These are phyloP conservation scores for Suhomyces kunorum DNA, from an alignment of 1,139 yeast genomes.

Conservation along the genomic window DNA sequence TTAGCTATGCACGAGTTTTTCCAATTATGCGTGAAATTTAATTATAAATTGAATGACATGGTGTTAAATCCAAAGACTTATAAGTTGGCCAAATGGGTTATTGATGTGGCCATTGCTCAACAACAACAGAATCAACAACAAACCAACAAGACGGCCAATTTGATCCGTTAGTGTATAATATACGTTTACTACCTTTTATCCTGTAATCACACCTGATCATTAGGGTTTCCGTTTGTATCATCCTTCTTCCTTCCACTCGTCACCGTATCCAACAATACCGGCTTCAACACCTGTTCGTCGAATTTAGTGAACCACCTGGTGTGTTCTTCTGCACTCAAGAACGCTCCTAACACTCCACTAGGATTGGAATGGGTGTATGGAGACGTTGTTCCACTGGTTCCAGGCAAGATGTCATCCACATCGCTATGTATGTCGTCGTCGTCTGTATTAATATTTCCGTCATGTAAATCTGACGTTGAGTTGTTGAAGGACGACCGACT, in stretches of 20 bases:
- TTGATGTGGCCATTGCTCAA: slow-evolving; percentile 63
- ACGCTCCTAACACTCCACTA: slow-evolving; percentile 43
- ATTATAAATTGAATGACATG: slow-evolving; percentile 62
- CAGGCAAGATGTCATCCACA: slow-evolving; percentile 39
- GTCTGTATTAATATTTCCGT: slow-evolving; percentile 22
- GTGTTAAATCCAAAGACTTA: slow-evolving; percentile 62
- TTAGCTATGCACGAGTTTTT: slow-evolving; percentile 63
- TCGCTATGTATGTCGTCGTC: slow-evolving; percentile 44
- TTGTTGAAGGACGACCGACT: slow-evolving; percentile 9
- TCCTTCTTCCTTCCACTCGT: slow-evolving; percentile 22
- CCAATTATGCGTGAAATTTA: slow-evolving; percentile 63
- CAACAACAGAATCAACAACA: slow-evolving; percentile 28
- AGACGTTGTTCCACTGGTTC: slow-evolving; percentile 6
- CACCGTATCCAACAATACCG: slow-evolving; percentile 75
- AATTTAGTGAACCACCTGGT: slow-evolving; percentile 91
- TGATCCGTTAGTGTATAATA: slow-evolving; percentile 7
- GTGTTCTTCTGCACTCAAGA: slow-evolving; percentile 67
- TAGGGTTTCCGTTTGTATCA: slow-evolving; percentile 4
- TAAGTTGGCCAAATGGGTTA: slow-evolving; percentile 69
- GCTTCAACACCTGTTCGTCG: slow-evolving; percentile 94
- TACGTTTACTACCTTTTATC: not conserved
- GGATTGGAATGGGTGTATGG: slow-evolving; percentile 5
- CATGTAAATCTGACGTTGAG: slow-evolving; percentile 11
- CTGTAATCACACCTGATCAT: slow-evolving; percentile 7
- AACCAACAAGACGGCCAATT: slow-evolving; percentile 7